These are phyloP conservation scores for Caryocar brasiliense DNA, from an alignment of 441 rosid genomes.

Conservation along the genomic window DNA sequence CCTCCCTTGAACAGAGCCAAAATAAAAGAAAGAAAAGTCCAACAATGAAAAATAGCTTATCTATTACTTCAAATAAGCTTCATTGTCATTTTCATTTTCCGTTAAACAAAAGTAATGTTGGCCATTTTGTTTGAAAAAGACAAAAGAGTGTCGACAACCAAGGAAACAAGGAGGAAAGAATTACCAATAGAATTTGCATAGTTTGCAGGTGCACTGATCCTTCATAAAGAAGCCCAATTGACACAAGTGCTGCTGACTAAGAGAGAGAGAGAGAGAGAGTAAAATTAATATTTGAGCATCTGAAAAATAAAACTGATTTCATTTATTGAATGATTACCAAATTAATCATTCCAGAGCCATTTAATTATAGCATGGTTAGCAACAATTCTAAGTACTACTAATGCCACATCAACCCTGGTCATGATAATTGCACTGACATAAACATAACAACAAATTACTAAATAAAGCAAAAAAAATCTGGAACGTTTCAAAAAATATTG, in stretches of 20 bases:
- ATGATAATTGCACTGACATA: too few relatives aligned
- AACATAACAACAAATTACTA: too few relatives aligned
- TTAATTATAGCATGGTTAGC: background rate
- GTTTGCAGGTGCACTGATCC: conserved; percentile 91
- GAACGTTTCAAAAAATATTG: too few relatives aligned
- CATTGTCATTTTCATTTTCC: background rate
- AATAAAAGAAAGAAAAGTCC: background rate
- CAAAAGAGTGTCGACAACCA: background rate
- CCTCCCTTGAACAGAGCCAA: too few relatives aligned
- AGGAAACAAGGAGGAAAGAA: conserved; percentile 4
- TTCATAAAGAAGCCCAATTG: conserved; percentile 88
- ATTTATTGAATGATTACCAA: background rate
- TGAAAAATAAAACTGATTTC: background rate
- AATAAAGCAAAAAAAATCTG: too few relatives aligned
- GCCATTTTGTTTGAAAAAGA: background rate
- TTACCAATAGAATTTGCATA: conserved; percentile 85
- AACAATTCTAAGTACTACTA: background rate
- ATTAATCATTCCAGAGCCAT: background rate
- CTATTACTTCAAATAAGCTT: background rate
- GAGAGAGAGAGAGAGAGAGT: conserved; percentile 18
- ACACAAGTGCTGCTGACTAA: conserved; percentile 91
- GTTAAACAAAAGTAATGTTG: background rate
- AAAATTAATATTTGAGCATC: conserved; percentile 4
- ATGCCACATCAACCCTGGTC: background rate
- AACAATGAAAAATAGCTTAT: background rate